Percentiles rank a stretch among this genome's conserved stretches.
These are phyloP conservation scores for Metrosideros polymorpha DNA, from an alignment of 441 rosid species.

Conservation along the genomic window DNA sequence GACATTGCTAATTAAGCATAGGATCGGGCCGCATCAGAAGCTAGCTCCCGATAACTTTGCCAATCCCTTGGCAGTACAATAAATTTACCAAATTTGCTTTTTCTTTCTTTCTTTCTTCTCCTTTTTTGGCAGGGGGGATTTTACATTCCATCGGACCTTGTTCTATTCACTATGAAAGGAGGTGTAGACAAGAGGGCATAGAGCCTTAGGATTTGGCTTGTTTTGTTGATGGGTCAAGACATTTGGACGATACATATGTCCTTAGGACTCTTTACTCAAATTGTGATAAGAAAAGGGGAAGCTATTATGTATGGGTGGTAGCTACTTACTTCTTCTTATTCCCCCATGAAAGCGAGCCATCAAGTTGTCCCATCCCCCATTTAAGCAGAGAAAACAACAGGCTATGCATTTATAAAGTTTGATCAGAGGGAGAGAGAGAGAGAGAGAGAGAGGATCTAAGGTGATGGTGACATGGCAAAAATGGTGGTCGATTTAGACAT, in stretches of 20 bases:
- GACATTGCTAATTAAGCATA: background rate
- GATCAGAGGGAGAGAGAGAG: background rate
- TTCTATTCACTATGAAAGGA: background rate
- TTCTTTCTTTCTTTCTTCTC: background rate
- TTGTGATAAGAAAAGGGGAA: background rate
- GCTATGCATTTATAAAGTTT: background rate
- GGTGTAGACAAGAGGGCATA: background rate
- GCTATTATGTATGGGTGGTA: background rate
- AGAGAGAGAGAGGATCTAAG: background rate
- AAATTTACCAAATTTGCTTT: background rate
- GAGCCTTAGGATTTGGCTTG: background rate
- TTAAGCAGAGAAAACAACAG: background rate
- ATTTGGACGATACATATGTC: background rate
- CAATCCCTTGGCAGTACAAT: background rate
- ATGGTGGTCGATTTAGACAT: conserved; percentile 8
- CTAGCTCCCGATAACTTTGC: background rate
- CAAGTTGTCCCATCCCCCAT: background rate
- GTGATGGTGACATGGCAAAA: conserved; percentile 14
- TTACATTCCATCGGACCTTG: background rate
- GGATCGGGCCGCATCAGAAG: background rate
- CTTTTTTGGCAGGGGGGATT: background rate
- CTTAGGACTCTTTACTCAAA: background rate
- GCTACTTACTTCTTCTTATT: background rate
- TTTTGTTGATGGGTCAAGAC: background rate
- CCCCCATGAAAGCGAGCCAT: background rate